phyloP scores from a whole-genome alignment of 345 rosid species.

The Murraya koenigii region DNA sequence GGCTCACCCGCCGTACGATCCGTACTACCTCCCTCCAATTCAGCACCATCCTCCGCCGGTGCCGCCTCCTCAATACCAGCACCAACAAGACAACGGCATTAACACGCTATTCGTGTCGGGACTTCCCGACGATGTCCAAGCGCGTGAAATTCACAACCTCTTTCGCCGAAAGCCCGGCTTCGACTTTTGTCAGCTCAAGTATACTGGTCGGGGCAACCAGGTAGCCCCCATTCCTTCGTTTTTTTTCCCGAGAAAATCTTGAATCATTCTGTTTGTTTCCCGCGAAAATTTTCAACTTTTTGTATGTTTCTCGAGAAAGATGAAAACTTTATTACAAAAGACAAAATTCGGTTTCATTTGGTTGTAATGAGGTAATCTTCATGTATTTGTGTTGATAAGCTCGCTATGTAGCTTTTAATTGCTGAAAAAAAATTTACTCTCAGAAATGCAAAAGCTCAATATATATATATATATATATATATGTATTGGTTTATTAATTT shows the following conservation, averaged over 20 bases:
- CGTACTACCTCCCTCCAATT: constrained; percentile 40
- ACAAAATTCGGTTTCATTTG: background rate
- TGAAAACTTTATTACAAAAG: background rate
- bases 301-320: background rate
- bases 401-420: background rate
- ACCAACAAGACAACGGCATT: constrained; percentile 33
- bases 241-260: background rate
- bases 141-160: constrained; percentile 90
- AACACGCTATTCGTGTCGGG: constrained; percentile 85
- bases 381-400: background rate
- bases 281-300: background rate
- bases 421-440: background rate
- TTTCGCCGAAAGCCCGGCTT: constrained; percentile 78
- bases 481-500: background rate
- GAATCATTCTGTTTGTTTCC: constrained; percentile 15
- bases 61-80: constrained; percentile 18
- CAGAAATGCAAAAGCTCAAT: background rate
- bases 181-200: constrained; percentile 83
- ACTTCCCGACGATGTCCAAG: constrained; percentile 82
- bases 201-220: constrained; percentile 93
- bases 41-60: constrained; percentile 9
- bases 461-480: background rate
- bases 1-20: constrained; percentile 63
- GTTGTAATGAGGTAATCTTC: background rate
- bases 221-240: constrained; percentile 14